Evolutionary conservation across 495 filamentous ascomycete genomes (phyloP).

Genomic region (Lasiosphaeria hispida): DNA sequence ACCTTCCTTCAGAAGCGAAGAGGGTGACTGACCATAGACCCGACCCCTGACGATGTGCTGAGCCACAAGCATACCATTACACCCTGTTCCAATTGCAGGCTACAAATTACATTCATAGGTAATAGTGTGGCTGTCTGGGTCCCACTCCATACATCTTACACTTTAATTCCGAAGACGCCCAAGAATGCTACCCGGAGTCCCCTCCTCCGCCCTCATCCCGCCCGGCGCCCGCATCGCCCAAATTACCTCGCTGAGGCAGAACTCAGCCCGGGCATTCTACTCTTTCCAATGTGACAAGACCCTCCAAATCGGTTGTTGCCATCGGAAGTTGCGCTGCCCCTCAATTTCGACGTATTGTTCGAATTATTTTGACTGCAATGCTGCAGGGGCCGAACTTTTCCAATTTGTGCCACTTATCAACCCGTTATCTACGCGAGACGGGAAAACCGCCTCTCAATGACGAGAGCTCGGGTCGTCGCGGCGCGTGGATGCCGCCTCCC

Average conservation of each 20-base stretch:
- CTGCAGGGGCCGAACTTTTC: not conserved
- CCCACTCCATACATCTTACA: no score
- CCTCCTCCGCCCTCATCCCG: slow-evolving; percentile 6
- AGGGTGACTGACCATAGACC: no score
- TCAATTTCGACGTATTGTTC: slow-evolving; percentile 3
- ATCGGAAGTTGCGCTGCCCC: not conserved
- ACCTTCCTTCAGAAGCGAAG: no score
- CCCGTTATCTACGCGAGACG: not conserved
- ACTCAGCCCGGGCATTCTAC: slow-evolving; percentile 4
- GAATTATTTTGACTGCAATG: not conserved
- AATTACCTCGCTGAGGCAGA: slow-evolving; percentile 10
- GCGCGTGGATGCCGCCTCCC: no score
- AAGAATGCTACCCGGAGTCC: not conserved
- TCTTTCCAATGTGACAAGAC: not conserved
- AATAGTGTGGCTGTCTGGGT: no score
- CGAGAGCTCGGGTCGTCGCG: no score
- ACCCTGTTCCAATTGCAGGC: no score
- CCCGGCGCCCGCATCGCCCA: not conserved
- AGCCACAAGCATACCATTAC: no score
- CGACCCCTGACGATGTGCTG: no score
- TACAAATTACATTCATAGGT: no score
- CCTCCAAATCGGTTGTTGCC: not conserved
- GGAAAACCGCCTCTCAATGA: not conserved
- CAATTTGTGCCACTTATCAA: not conserved
- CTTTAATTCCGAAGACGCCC: no score